Evolutionary conservation across 2,329 filamentous ascomycete species (phyloP).

Genomic region (Fusarium xyrophilum): DNA sequence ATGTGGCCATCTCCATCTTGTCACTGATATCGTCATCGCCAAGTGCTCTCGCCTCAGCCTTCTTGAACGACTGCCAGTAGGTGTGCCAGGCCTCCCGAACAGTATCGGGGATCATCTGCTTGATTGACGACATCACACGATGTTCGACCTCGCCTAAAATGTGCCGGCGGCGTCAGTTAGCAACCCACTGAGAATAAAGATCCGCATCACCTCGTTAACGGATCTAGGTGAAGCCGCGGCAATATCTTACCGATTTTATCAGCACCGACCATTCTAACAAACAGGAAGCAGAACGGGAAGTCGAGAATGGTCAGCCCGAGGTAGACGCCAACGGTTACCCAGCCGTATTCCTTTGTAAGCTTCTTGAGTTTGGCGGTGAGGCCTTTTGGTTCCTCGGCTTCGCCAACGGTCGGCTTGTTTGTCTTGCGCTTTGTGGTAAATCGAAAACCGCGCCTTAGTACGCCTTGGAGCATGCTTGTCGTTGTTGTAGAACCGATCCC

Average conservation of each 20-base stretch:
- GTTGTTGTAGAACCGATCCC: constrained; percentile 27
- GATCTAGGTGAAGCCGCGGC: constrained; percentile 3
- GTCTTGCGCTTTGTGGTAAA: constrained; percentile 46
- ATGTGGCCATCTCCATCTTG: constrained; percentile 59
- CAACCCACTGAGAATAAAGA: constrained; percentile 1
- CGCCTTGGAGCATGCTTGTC: constrained; percentile 33
- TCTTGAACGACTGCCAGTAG: constrained; percentile 57
- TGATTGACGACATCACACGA: constrained; percentile 66
- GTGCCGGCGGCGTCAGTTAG: constrained; percentile 15
- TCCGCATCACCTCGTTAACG: background rate
- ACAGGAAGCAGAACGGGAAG: constrained; percentile 93
- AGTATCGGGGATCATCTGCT: constrained; percentile 65
- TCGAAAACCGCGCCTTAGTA: constrained; percentile 45
- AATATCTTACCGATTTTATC: constrained; percentile 75
- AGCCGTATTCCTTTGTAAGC: constrained; percentile 91
- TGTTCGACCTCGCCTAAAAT: constrained; percentile 67
- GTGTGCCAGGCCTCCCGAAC: constrained; percentile 61
- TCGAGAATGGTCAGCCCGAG: constrained; percentile 81
- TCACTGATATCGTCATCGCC: constrained; percentile 55
- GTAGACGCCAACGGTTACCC: constrained; percentile 93
- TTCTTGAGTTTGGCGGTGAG: constrained; percentile 78
- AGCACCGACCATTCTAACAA: constrained; percentile 81
- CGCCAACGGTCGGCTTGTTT: constrained; percentile 32
- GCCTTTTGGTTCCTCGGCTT: constrained; percentile 50
- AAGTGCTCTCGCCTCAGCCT: constrained; percentile 52